Base-by-base conservation (phyloP, 257 asterid species). In the Solanum paucissectum region DNA sequence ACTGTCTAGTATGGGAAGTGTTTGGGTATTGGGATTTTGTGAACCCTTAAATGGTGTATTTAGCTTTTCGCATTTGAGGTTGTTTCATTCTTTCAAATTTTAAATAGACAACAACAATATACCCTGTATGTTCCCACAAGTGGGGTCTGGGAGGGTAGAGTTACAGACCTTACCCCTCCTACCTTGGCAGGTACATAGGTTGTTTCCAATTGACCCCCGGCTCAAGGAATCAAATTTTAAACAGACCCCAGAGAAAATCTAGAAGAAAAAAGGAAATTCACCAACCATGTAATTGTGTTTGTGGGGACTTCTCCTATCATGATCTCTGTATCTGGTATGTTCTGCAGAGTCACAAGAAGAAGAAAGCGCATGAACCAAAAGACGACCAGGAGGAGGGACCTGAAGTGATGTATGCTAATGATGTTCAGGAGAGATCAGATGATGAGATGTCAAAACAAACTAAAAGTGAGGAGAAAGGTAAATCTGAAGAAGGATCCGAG, bases 381-480 rank as follows among this genome's bases (percentile, higher is more conserved):
- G 94, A 91, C 84, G 38, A 79, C 6, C 64, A 79, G 12, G 21
- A 75, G 21, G 21, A 75, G 58, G 34, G 55, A 66, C 86, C 49
- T 69, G 89, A 88, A 88, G 46, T 9, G 90, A 88, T 69, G 90
- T 91, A 88, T 90, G 85, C 36, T 23, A 91, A 93, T 89, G 95
- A 95, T 64, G 87, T 83, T 74, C 93, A 88, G 1, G 95, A 93
- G 82, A 89, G 83, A 88, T 93, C 97, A 55, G 95, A 94, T 7
- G 95, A 91, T 88, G 99, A 94, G 91, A 88, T 91, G 90, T 93
- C 98, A 86, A 95, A 95, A 42, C 91, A 88, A 84, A 94, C 94
- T 88, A 93, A 89, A 52, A 91, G 91, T 88, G 94, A 90, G 88
- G 94, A 91, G 87, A 93, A 91, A 87, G 92, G 38, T 27, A 94